These are phyloP conservation scores for Rhodotorula sp. DNA, from an alignment of 1,284 basidiomycete species.

Conservation along the genomic window DNA sequence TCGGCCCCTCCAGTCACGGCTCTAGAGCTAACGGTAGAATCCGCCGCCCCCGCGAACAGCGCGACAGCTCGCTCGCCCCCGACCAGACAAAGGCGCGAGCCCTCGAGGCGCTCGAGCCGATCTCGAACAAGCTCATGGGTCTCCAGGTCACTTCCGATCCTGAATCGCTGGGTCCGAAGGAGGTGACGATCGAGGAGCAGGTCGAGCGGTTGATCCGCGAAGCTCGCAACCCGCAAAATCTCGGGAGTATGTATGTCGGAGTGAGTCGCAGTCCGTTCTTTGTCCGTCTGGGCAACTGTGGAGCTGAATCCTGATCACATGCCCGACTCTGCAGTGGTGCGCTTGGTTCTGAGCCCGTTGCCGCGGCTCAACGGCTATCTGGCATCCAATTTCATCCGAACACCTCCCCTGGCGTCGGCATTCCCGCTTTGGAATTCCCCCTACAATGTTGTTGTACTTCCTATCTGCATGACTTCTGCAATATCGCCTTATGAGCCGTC, in stretches of 20 bases:
- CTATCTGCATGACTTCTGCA: neutral
- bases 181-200: constrained; percentile 76
- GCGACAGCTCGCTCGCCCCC: constrained; percentile 21
- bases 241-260: constrained; percentile 67
- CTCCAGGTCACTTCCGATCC: constrained; percentile 59
- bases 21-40: neutral
- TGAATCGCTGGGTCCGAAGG: constrained; percentile 60
- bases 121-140: constrained; percentile 80
- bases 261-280: neutral
- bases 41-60: neutral
- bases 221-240: constrained; percentile 68
- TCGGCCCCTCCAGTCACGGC: neutral
- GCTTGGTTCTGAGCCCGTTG: constrained; percentile 40
- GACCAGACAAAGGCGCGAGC: constrained; percentile 55
- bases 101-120: constrained; percentile 70
- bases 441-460: constrained; percentile 12
- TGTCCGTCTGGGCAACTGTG: no score
- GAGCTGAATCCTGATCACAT: neutral
- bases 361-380: neutral
- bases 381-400: neutral
- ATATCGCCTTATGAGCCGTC: no score
- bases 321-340: constrained; percentile 7
- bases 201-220: constrained; percentile 88
- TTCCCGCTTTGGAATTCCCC: neutral
- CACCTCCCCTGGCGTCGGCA: constrained; percentile 35